Base-by-base conservation (phyloP, 306 rosid genomes). In the Quercus aquifolioides region DNA sequence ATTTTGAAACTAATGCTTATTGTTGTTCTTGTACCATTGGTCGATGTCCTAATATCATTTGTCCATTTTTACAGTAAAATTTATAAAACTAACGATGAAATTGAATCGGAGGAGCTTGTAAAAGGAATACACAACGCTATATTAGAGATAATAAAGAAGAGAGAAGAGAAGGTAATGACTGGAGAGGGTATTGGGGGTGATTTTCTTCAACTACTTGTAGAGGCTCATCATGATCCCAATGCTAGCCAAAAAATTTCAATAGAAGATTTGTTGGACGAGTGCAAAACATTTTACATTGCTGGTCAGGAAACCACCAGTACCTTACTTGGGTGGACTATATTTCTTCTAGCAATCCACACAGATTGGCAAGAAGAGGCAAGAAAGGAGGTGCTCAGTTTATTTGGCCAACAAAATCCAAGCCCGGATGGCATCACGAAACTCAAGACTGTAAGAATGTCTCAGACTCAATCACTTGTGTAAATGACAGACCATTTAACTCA, bases 361-460 rank as follows among this genome's bases (percentile, higher is more conserved):
- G 84, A 84, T n/a, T 84, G 87, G 84, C 87, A 84, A 79, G 84
- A 69, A 30, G 46, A 76, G 35, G 84, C 83, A 70, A 75, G 87
- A 76, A 79, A 71, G 41, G 84, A 84, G 54, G 15, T 46, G 52
- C 52, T 46, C 15, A 46, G 12, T 46, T 46, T 46, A 46, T 46
- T 46, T 46, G 52, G 52, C 52, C 52, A 46, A 10, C 52, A 46
- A 46, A 46, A 46, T 46, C 52, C 52, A 2, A 46, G 30, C 12
- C 33, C 78, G 5, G 75, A 63, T 55, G 75, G 71, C 23, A 67
- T 84, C 49, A 7, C 71, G 4, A 76, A 64, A 31, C 73, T 84
- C 4, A 84, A 79, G 41, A 71, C 46, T 17, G 81, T 79, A 79
- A 63, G 75, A 46, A 46, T 46, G 52, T 46, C 52, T 46, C 15